Evolutionary conservation across 305 asterid genomes (phyloP).

Genomic region (Rubia tinctorum): DNA sequence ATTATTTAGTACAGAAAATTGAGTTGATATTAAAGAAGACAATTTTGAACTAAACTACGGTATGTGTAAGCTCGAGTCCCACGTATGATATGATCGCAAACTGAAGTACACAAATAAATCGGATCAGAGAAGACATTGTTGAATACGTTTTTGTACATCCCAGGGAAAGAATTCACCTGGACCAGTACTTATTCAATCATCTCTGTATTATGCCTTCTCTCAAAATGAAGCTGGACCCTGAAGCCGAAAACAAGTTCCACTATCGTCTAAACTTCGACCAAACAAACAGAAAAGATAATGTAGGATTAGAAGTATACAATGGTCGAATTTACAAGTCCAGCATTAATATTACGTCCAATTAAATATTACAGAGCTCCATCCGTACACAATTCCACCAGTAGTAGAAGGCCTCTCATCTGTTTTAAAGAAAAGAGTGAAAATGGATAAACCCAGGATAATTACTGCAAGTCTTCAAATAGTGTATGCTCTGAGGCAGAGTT

Average conservation of each 20-base stretch:
- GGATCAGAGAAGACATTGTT: neutral
- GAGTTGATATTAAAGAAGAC: neutral
- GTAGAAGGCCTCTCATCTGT: neutral
- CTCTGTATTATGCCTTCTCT: neutral
- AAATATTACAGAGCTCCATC: conserved; percentile 9
- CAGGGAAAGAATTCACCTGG: neutral
- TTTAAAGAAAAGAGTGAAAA: too few relatives aligned
- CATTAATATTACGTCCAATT: neutral
- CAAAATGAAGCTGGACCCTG: neutral
- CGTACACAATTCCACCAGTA: neutral
- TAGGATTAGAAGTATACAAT: neutral
- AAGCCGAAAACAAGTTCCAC: too few relatives aligned
- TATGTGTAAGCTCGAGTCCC: neutral
- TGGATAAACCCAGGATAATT: neutral
- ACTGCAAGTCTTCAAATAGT: neutral
- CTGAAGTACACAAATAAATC: neutral
- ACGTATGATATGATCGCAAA: neutral
- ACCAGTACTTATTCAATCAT: neutral
- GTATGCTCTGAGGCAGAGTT: neutral
- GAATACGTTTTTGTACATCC: neutral
- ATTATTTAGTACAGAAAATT: neutral
- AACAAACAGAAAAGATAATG: neutral
- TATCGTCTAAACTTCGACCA: neutral
- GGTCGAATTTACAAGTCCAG: neutral
- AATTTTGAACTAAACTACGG: neutral